phyloP scores from a whole-genome alignment of 1,139 yeast genomes.

The Geotrichum macrosporum region DNA sequence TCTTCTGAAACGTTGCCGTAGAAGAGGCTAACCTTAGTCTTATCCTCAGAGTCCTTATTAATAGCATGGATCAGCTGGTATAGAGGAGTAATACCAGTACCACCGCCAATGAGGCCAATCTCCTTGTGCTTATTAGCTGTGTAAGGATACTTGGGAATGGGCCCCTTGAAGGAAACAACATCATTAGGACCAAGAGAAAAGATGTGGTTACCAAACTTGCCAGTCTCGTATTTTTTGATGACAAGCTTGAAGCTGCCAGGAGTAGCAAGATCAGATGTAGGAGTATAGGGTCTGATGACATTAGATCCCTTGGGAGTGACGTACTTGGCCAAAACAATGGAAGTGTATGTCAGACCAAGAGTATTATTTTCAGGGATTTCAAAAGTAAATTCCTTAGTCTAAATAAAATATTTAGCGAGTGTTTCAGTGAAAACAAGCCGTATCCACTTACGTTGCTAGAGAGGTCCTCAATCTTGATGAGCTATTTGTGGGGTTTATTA shows the following conservation, averaged over 20 bases:
- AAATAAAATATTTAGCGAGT: too few species aligned
- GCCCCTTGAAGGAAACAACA: constrained; percentile 88
- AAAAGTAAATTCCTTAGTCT: constrained; percentile 65
- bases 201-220: constrained; percentile 79
- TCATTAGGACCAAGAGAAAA: constrained; percentile 71
- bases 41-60: constrained; percentile 65
- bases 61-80: constrained; percentile 61
- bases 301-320: constrained; percentile 73
- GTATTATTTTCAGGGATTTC: constrained; percentile 66
- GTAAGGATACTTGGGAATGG: constrained; percentile 90
- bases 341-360: constrained; percentile 78
- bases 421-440: too few species aligned
- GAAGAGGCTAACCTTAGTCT: constrained; percentile 73
- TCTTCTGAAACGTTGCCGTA: constrained; percentile 74
- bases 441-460: constrained; percentile 46
- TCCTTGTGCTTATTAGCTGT: constrained; percentile 75
- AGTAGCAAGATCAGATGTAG: constrained; percentile 64
- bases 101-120: constrained; percentile 88
- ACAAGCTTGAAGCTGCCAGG: constrained; percentile 76
- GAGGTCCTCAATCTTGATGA: constrained; percentile 52
- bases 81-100: constrained; percentile 94
- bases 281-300: constrained; percentile 96
- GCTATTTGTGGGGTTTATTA: constrained; percentile 36
- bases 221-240: constrained; percentile 76
- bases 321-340: constrained; percentile 73